Base-by-base conservation (phyloP, 805 yeast genomes). In the Hanseniaspora lindneri region DNA sequence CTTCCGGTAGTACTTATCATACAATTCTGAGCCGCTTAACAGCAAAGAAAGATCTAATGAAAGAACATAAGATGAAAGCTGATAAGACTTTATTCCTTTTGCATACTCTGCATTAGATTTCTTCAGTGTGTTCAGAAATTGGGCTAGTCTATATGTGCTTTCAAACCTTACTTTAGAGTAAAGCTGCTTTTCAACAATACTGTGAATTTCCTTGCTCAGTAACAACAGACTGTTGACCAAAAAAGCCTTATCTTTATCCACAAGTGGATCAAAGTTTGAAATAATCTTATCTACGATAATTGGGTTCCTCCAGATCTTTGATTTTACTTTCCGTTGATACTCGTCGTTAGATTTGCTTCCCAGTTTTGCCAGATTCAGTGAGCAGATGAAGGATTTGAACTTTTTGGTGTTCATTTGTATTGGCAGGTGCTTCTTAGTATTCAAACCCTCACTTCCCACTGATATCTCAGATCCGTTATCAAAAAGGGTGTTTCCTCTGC, bases 121-220 rank as follows among this genome's bases (percentile, higher is more conserved):
- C 39, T 82, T 68, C n/a, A 86, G 61, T 4, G 78, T 71, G 1
- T 87, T 71, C 4, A 86, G 76, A 56, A 86, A 79, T 62, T 86
- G 95, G 0, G 85, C 92, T 39, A 83, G 74, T 36, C 95, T 66
- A 59, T 82, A 86, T 6, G 88, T 79, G 2, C 94, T 78, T 0
- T 76, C 73, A 54, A 86, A 73, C 13, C 56, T 52, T 3, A 88
- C 77, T 7, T 62, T 52, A 13, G 66, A 57, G 60, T 83, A 86
- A 10, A 85, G 62, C 21, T 70, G 67, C 4, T 71, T 71, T 54
- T 76, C 74, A 2, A 80, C 72, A 6, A 76, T 64, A 29, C 58
- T 60, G 58, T 78, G 72, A 54, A 81, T 71, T 30, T 63, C 57
- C 50, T 66, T 73, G 58, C 71, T 69, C 7, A 79, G 77, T 49